These are phyloP conservation scores for Clarkia xantiana DNA, from an alignment of 345 rosid genomes.

Conservation along the genomic window DNA sequence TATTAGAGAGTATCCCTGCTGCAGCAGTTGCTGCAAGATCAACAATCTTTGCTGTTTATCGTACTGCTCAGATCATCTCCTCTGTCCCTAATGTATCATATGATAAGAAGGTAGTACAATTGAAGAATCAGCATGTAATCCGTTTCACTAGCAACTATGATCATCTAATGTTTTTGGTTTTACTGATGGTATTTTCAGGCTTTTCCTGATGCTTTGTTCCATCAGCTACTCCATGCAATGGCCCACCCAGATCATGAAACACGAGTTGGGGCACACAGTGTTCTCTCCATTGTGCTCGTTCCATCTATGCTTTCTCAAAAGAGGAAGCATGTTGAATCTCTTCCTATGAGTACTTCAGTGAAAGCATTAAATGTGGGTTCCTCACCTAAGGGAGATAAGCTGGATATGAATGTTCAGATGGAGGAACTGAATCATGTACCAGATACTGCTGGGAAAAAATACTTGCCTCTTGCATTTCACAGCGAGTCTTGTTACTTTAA, in stretches of 20 bases:
- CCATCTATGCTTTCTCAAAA: conserved; percentile 40
- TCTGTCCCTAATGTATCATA: conserved; percentile 56
- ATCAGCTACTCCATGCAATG: conserved; percentile 77
- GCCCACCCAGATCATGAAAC: conserved; percentile 64
- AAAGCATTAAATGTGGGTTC: conserved; percentile 21
- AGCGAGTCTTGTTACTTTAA: conserved; percentile 38
- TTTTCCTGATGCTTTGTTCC: conserved; percentile 86
- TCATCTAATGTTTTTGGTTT: conserved; percentile 4
- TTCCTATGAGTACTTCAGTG: conserved; percentile 13
- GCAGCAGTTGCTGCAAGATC: conserved; percentile 46
- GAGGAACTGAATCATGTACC: conserved; percentile 25
- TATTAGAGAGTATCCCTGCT: conserved; percentile 56
- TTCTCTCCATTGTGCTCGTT: conserved; percentile 64
- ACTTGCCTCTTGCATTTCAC: conserved; percentile 11
- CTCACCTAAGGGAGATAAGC: conserved; percentile 27
- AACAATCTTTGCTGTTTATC: conserved; percentile 51
- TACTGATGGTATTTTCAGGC: conserved; percentile 33
- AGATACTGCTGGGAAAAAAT: conserved; percentile 18
- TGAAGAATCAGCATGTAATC: not conserved
- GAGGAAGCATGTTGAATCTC: conserved; percentile 20
- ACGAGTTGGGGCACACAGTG: conserved; percentile 59
- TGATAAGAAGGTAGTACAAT: conserved; percentile 45
- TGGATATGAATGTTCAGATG: conserved; percentile 19
- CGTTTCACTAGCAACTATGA: not conserved
- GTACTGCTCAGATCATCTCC: conserved; percentile 51